Percentiles rank a stretch among this genome's conserved stretches.
These are phyloP conservation scores for Neurospora sp. DNA, from an alignment of 495 filamentous ascomycete genomes.

Conservation along the genomic window DNA sequence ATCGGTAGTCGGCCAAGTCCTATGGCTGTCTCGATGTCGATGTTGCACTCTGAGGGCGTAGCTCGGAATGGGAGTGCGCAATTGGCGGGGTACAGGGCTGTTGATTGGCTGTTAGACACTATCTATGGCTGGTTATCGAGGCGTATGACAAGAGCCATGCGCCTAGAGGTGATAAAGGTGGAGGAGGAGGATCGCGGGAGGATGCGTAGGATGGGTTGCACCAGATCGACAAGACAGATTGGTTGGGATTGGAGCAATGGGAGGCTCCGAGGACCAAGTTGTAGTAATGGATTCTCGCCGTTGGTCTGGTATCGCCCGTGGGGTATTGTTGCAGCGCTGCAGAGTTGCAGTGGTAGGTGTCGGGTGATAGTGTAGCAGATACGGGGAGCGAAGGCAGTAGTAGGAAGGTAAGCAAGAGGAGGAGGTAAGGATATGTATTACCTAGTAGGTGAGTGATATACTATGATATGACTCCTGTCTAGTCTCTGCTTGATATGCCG, in stretches of 20 bases:
- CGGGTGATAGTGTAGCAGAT: neutral
- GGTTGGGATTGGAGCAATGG: neutral
- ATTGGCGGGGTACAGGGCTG: neutral
- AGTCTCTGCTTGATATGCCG: neutral
- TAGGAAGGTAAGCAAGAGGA: neutral
- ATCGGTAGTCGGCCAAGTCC: conserved; percentile 8
- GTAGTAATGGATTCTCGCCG: neutral
- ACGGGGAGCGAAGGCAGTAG: neutral
- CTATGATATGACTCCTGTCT: neutral
- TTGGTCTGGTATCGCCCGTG: neutral
- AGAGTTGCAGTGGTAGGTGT: neutral
- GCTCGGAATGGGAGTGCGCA: conserved; percentile 4
- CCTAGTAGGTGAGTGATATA: neutral
- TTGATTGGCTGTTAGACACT: conserved; percentile 6
- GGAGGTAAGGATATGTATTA: neutral
- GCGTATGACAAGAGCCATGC: neutral
- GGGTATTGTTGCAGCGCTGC: neutral
- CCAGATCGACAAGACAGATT: neutral
- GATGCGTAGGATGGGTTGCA: neutral
- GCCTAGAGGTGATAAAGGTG: neutral
- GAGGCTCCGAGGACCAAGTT: neutral
- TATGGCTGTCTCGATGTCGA: neutral
- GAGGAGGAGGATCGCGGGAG: neutral
- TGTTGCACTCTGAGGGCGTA: conserved; percentile 5
- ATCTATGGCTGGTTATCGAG: neutral